Base-by-base conservation (phyloP, 352 stramenopile species). In the Phytophthora pini region DNA sequence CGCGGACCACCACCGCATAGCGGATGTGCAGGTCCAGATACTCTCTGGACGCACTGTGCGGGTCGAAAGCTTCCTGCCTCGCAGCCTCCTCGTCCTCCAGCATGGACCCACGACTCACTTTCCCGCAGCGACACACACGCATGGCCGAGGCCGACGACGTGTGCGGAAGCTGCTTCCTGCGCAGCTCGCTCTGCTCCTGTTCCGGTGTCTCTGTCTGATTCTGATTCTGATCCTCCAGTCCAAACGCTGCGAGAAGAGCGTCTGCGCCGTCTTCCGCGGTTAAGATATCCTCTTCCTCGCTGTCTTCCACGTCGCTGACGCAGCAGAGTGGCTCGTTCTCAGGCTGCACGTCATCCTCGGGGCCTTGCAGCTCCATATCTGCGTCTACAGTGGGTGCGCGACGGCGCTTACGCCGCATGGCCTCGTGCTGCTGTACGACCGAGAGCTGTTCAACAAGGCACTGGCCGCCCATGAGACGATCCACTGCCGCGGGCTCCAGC, bases 21-120 rank as follows among this genome's bases (percentile, higher is more conserved):
- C 79, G 79, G 36, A 87, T 72, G 24, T 81, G 64, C 26, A 79
- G 45, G 52, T 88, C 79, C 32, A 83, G 22, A 52, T 86, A 88
- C 59, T 84, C 72, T 22, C 69, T 68, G 5, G 69, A 72, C 5
- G 74, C 72, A 44, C 60, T 74, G 20, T 73, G 60, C 32, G 65
- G 39, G 54, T 80, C 67, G 24, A 69, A 72, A 11, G 56, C 55
- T 17, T 61, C 57, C 40, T 54, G 46, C 22, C 34, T 47, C 0
- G 43, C 44, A 36, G 27, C 27, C 29, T 46, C 45, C 34, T 79
- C 62, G 24, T 65, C 36, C 0, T 67, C 49, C 20, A 65, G n/a
- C 12, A 56, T 52, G 2, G 61, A 56, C 26, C 41, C 24, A 39
- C 56, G 50, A 40, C 56, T 68, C 34, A 54, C 53, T 27, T 56